Evolutionary conservation across 306 rosid species (phyloP).

Genomic region (Carpinus viminea): DNA sequence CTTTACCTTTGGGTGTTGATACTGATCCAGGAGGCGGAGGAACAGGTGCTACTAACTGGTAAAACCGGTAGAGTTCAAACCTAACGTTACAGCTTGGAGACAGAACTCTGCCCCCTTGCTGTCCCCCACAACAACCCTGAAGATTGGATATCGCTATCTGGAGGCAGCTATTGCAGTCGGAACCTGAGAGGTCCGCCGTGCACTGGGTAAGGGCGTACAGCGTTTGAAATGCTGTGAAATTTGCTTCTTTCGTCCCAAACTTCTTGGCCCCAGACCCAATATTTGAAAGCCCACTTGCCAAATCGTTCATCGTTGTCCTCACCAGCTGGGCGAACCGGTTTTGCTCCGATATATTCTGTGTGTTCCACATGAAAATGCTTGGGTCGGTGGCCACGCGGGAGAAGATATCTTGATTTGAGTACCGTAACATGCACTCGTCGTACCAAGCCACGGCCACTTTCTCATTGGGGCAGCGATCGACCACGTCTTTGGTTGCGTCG

Average conservation of each 20-base stretch:
- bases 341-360: background rate
- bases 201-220: constrained; percentile 10
- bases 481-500: constrained; percentile 33
- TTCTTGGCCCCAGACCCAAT: background rate
- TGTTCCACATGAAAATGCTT: no score
- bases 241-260: background rate
- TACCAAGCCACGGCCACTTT: constrained; percentile 53
- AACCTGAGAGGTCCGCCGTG: background rate
- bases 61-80: background rate
- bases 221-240: background rate
- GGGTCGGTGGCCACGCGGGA: constrained; percentile 9
- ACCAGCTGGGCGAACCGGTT: background rate
- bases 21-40: background rate
- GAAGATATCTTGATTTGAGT: constrained; percentile 36
- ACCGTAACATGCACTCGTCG: constrained; percentile 49
- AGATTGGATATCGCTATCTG: background rate
- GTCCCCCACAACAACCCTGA: background rate
- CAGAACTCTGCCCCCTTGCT: background rate
- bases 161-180: background rate
- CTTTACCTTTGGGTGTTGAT: background rate
- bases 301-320: background rate
- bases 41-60: background rate
- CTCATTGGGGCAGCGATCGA: constrained; percentile 26
- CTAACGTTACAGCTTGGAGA: background rate
- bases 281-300: background rate